Base-by-base conservation (phyloP, 2,329 filamentous ascomycete genomes). In the Drechslerella dactyloides region DNA sequence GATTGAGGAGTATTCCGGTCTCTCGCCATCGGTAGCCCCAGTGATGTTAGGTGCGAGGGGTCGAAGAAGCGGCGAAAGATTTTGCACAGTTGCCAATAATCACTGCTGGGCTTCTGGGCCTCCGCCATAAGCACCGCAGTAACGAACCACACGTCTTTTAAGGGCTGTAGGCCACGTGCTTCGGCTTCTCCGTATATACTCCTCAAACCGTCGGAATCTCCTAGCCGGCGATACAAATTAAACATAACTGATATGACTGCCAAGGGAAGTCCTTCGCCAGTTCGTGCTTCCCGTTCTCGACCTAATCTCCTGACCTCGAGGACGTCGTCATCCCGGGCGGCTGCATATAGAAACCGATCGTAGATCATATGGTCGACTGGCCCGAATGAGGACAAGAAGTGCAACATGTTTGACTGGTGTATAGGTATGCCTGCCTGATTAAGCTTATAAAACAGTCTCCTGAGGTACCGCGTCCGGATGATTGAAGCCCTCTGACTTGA, bases 371-470 rank as follows among this genome's bases (percentile, higher is more conserved):
- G 69, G n/a, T 73, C 69, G 19, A 73, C 46, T 11, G 15, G 27
- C 17, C 58, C 63, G 33, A 66, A 8, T 0, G 69, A 73, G 24
- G 58, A 73, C n/a, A 73, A 48, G 33, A 63, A 62, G 1, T 21
- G 19, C 1, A 68, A 53, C 2, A 73, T 61, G 10, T 73, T 56
- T 6, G 69, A 53, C 8, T 58, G 46, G 24, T 73, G 69, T 37
- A 73, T 68, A 3, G 68, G 69, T 33, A 73, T 48, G 2, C 69
- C 69, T 5, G 57, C 42, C n/a, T 51, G 48, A n/a, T 73, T 68
- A 7, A 73, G 33, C 46, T 59, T 62, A 7, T 58, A 40, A 27
- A 73, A 73, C 6, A 73, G 24, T 40, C 63, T 53, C n/a, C 69
- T 42, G 35, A 73, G 68, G n/a, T 66, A 33, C 69, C 69, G 68